Base-by-base conservation (phyloP, 768 basidiomycete genomes). In the Tulasnella calospora region DNA sequence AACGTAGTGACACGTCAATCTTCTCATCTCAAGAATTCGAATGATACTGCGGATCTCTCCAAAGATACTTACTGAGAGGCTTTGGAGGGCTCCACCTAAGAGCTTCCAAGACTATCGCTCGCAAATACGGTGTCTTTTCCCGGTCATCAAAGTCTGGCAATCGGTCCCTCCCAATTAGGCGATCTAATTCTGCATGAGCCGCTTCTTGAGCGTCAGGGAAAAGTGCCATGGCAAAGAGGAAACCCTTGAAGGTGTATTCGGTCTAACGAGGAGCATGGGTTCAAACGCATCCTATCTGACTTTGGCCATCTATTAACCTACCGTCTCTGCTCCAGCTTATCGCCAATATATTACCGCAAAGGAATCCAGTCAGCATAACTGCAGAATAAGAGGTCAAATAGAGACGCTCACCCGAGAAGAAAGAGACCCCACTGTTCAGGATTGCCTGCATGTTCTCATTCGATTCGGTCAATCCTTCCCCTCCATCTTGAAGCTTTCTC, bases 171-270 rank as follows among this genome's bases (percentile, higher is more conserved):
- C 82, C 82, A 12, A 86, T 80, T 30, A 83, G 79, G 5, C 78
- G 69, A 21, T 84, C 80, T 30, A 86, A 82, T 81, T 88, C 87
- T 40, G 81, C 82, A n/a, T 86, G 85, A 23, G 84, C 85, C 36
- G 80, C 80, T 5, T 76, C 70, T 79, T 87, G 87, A 47, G 84
- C 82, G 35, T 85, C 83, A 1, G 85, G 85, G 76, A 87, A 80
- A 17, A 82, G 82, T 0, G 85, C 84, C 47, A 87, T 83, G 9
- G 82, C 81, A n/a, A 85, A 27, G 27, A 72, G 7, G 13, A 72
- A 40, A 6, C 3, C 5, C 3, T 44, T 6, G 27, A 74, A 41
- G 0, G 73, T 74, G 21, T 1, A 17, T n/a, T 44, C 38, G 44
- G n/a, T 74, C 73, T 74, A 3, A 47, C 9, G 27, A 9, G 33